Evolutionary conservation across 1,284 basidiomycete species (phyloP).

Genomic region (Boletus holoroseus): DNA sequence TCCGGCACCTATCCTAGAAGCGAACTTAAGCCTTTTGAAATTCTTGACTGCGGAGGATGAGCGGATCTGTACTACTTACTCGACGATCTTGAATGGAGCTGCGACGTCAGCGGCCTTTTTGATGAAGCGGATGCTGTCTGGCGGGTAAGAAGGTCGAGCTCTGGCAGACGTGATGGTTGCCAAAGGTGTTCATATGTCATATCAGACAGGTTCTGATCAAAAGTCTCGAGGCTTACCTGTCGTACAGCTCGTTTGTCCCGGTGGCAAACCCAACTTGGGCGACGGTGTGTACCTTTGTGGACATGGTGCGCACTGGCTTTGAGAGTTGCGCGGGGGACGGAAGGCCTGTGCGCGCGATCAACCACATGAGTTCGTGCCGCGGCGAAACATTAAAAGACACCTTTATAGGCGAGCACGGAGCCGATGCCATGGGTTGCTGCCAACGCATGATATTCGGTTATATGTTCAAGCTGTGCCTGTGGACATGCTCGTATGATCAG

Average conservation of each 20-base stretch:
- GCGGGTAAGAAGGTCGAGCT: slow-evolving; percentile 68
- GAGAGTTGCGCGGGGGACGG: background rate
- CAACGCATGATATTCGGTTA: too few relatives aligned
- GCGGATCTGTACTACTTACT: slow-evolving; percentile 42
- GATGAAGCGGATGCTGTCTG: slow-evolving; percentile 51
- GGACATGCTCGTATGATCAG: too few relatives aligned
- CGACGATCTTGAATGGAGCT: slow-evolving; percentile 55
- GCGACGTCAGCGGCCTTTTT: slow-evolving; percentile 38
- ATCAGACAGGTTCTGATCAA: too few relatives aligned
- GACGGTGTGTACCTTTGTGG: slow-evolving; percentile 42
- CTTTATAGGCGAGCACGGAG: background rate
- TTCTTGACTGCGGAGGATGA: background rate
- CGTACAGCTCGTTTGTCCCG: slow-evolving; percentile 73
- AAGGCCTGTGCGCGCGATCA: background rate
- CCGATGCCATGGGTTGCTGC: background rate
- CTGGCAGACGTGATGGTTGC: slow-evolving; percentile 21
- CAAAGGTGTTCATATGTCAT: background rate
- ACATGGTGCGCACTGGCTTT: slow-evolving; percentile 15
- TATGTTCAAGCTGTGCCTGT: too few relatives aligned
- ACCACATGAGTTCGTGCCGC: background rate
- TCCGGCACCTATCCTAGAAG: slow-evolving; percentile 58
- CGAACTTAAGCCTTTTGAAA: background rate
- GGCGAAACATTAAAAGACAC: background rate
- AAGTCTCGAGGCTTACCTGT: slow-evolving; percentile 30
- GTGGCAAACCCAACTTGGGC: slow-evolving; percentile 62